phyloP scores from a whole-genome alignment of 257 asterid genomes.

The Solanum ahanhuiri region DNA sequence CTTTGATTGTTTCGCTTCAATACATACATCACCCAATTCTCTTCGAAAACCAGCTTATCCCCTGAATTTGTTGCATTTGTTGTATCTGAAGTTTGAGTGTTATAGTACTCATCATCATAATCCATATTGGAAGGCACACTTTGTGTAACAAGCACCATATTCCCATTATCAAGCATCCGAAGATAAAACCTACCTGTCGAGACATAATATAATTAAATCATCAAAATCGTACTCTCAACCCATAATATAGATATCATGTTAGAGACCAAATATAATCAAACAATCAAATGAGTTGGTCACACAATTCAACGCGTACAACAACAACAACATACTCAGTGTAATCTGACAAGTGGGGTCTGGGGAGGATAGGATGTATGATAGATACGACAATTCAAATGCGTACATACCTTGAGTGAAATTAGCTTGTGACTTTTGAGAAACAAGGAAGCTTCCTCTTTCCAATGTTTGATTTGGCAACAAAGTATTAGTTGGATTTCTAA shows the following conservation, averaged over 20 bases:
- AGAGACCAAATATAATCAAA: background rate
- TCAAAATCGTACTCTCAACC: background rate
- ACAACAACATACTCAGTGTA: too few species aligned
- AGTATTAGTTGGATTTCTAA: slow-evolving; percentile 20
- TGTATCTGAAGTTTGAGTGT: slow-evolving; percentile 10
- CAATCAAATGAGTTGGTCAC: background rate
- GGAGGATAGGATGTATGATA: too few species aligned
- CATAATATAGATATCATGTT: background rate
- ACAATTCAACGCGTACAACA: background rate
- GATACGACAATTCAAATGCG: background rate
- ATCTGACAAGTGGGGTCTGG: background rate
- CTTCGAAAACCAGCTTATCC: slow-evolving; percentile 14
- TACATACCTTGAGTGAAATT: slow-evolving; percentile 23
- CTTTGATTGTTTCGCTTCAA: slow-evolving; percentile 12
- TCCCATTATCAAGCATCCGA: slow-evolving; percentile 15
- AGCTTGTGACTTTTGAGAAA: slow-evolving; percentile 2
- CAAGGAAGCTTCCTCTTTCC: background rate
- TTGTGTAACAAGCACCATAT: slow-evolving; percentile 19
- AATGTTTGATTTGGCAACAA: slow-evolving; percentile 20
- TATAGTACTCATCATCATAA: slow-evolving; percentile 27
- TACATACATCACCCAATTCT: slow-evolving; percentile 15
- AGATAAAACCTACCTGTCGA: slow-evolving; percentile 34
- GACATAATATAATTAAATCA: background rate
- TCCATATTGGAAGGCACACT: slow-evolving; percentile 13
- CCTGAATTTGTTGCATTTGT: slow-evolving; percentile 19